Evolutionary conservation across 2,329 filamentous ascomycete genomes (phyloP).

Genomic region (Monilinia vaccinii-corymbosi): DNA sequence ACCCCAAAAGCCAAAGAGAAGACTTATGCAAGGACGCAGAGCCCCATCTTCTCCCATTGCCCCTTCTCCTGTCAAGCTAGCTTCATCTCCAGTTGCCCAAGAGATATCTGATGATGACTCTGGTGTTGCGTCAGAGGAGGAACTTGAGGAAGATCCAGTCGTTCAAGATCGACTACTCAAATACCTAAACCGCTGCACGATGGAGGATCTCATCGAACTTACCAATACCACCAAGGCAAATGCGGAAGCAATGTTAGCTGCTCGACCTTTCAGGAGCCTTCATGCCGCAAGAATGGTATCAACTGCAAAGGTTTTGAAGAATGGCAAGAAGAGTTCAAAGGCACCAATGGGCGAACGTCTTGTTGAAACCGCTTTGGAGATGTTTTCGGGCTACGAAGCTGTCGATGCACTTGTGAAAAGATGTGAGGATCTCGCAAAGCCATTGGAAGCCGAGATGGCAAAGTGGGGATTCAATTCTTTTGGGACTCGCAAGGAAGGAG

Average conservation of each 20-base stretch:
- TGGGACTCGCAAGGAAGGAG: constrained; percentile 46
- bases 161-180: constrained; percentile 54
- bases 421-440: constrained; percentile 65
- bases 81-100: constrained; percentile 14
- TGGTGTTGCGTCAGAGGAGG: constrained; percentile 21
- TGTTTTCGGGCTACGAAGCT: constrained; percentile 70
- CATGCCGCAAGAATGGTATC: constrained; percentile 58
- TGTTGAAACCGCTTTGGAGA: constrained; percentile 58
- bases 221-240: constrained; percentile 63
- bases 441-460: constrained; percentile 54
- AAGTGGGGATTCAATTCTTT: constrained; percentile 61
- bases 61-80: constrained; percentile 15
- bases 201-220: constrained; percentile 71
- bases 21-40: constrained; percentile 28
- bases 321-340: constrained; percentile 39
- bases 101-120: constrained; percentile 28
- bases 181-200: constrained; percentile 74
- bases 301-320: constrained; percentile 37
- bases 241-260: constrained; percentile 59
- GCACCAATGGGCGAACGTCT: constrained; percentile 54
- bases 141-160: constrained; percentile 33
- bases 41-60: no score
- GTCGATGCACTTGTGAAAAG: constrained; percentile 73
- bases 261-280: constrained; percentile 65
- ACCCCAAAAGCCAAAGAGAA: constrained; percentile 27